Base-by-base conservation (phyloP, 768 basidiomycete species). In the Mycena chlorophos region DNA sequence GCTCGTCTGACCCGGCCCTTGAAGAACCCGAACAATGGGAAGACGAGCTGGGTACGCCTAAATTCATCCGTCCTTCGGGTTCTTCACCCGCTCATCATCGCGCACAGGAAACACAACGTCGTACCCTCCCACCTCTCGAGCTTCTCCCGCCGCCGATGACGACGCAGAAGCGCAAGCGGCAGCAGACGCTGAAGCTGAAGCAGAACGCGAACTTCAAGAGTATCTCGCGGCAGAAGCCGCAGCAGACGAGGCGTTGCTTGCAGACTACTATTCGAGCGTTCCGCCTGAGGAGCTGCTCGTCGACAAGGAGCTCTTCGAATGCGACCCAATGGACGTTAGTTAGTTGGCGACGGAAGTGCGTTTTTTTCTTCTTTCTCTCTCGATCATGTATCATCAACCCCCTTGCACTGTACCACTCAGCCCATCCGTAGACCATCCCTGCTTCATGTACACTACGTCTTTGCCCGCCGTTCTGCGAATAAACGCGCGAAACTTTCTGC, bases 251-350 rank as follows among this genome's bases (percentile, higher is more conserved):
- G n/a, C n/a, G n/a, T n/a, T n/a, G 5, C 52, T 62, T 23, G 60
- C 56, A 20, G 60, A 57, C 19, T 62, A 57, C 20, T n/a, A n/a
- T n/a, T 56, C 60, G 19, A 56, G 58, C 47, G 49, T 62, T 27
- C 53, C 60, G 4, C 49, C 53, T 31, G 60, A 62, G 16, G 56
- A 62, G 2, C 56, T 62, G 2, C 57, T 61, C 23, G 34, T 34
- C 22, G 40, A 6, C 40, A 20, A 14, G 8, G 40, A 42, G 6
- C 12, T 25, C 20, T 19, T 40, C 6, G 45, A 46, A 6, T 46
- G 45, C 23, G 45, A 46, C 45, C 31, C 8, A 8, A 42, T 42
- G 40, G 40, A 42, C 20, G 40, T 42, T 20, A 42, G 40, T 20
- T 42, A 42, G 40, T 6, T n/a, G n/a, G 34, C 10, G n/a, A 37